phyloP scores from a whole-genome alignment of 2,329 filamentous ascomycete species.

The Zymoseptoria brevis region DNA sequence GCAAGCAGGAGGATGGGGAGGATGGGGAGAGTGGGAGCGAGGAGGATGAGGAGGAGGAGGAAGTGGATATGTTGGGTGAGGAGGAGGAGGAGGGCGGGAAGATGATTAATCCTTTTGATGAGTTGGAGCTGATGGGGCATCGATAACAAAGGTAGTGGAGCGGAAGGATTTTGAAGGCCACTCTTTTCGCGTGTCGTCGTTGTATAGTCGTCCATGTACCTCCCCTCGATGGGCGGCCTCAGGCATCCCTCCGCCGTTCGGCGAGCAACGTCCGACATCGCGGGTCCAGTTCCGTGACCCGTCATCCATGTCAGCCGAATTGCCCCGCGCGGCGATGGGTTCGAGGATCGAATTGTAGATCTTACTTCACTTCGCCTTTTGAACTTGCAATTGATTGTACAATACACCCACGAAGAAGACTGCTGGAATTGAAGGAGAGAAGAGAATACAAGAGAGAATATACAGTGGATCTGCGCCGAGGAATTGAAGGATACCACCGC shows the following conservation, averaged over 20 bases:
- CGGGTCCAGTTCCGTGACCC: not conserved
- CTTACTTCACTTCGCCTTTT: not conserved
- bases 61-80: conserved; percentile 13
- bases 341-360: not conserved
- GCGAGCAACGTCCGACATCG: not conserved
- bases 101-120: conserved; percentile 8
- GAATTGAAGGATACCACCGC: not conserved
- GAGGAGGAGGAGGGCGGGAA: conserved; percentile 7
- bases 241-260: not conserved
- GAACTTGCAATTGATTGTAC: not conserved
- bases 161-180: not conserved
- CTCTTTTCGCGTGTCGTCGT: not conserved
- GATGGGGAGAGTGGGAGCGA: conserved; percentile 29
- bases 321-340: not conserved
- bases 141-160: conserved; percentile 7
- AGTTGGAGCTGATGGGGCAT: conserved; percentile 23
- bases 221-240: not conserved
- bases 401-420: not conserved
- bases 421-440: no score
- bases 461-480: not conserved
- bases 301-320: not conserved
- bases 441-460: not conserved
- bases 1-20: conserved; percentile 26
- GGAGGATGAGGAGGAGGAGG: conserved; percentile 9
- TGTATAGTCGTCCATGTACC: not conserved